phyloP scores from a whole-genome alignment of 2,329 filamentous ascomycete species.

The Thelonectria discophora region DNA sequence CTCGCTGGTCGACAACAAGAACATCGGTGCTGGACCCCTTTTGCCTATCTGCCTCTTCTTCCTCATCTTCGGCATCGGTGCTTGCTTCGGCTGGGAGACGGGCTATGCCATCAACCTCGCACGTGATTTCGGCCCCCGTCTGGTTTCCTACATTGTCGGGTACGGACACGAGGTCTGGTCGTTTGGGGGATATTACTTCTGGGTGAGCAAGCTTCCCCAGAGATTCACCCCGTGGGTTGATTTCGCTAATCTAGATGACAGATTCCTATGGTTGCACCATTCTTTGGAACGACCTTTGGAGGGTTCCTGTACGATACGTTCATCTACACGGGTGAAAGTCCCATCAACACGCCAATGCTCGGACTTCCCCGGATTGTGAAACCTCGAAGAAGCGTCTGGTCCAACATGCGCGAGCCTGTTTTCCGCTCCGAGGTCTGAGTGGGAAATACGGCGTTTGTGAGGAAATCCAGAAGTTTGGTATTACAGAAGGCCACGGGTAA shows the following conservation, averaged over 20 bases:
- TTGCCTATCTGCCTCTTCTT: constrained; percentile 73
- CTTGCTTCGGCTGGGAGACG: constrained; percentile 79
- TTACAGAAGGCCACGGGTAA: constrained; percentile 12
- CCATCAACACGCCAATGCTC: constrained; percentile 73
- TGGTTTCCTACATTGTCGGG: constrained; percentile 73
- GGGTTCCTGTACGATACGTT: constrained; percentile 74
- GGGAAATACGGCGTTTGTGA: fast-evolving
- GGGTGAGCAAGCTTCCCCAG: constrained; percentile 56
- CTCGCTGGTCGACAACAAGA: constrained; percentile 68
- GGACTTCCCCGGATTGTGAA: constrained; percentile 64
- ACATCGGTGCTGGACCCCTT: constrained; percentile 63
- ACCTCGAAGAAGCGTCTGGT: constrained; percentile 48
- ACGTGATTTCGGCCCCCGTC: constrained; percentile 74
- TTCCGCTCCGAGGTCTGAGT: constrained; percentile 37
- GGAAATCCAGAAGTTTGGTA: background rate
- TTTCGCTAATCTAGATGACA: constrained; percentile 41
- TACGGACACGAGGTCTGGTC: constrained; percentile 74
- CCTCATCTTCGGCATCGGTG: constrained; percentile 76
- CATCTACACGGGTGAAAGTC: constrained; percentile 75
- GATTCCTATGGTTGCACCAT: constrained; percentile 78
- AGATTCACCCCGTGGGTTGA: constrained; percentile 8
- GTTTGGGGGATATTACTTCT: constrained; percentile 76
- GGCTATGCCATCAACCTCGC: constrained; percentile 80
- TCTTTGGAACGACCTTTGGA: constrained; percentile 70
- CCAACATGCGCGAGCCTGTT: constrained; percentile 45